A percentile compares a stretch with the other conserved stretches of the same genome.
Evolutionary conservation across 306 rosid genomes (phyloP).

Genomic region (Carpinus viminea): DNA sequence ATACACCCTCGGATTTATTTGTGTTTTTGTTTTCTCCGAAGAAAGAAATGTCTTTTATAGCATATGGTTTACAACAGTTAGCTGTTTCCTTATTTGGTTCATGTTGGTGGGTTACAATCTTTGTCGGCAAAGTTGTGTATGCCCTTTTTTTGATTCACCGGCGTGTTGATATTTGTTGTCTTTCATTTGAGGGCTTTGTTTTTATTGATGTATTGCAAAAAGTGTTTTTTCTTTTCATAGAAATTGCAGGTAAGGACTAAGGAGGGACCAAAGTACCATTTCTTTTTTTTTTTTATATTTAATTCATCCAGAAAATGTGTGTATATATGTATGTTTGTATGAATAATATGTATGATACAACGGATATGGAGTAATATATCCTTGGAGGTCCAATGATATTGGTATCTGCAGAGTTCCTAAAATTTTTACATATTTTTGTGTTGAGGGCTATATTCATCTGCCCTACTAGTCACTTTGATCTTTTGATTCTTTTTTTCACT

Average conservation of each 20-base stretch:
- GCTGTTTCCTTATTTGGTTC: neutral
- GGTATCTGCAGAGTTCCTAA: neutral
- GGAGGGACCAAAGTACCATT: neutral
- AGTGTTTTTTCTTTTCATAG: neutral
- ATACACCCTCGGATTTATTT: neutral
- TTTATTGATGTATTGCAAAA: neutral
- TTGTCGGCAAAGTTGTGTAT: neutral
- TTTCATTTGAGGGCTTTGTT: neutral
- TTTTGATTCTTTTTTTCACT: neutral
- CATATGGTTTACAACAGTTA: constrained; percentile 11
- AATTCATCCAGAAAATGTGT: neutral
- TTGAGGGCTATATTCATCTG: neutral
- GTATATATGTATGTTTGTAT: neutral
- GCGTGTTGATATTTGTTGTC: neutral
- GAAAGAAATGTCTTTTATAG: constrained; percentile 7
- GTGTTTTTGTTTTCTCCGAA: neutral
- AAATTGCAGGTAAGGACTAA: neutral
- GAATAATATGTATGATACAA: neutral
- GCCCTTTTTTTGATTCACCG: neutral
- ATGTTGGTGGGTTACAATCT: neutral
- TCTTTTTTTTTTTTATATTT: neutral
- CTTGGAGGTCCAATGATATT: neutral
- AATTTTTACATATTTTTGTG: neutral
- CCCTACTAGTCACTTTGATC: neutral
- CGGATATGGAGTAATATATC: neutral